Percentiles rank a stretch among this genome's conserved stretches.
Conservation (phyloP, 495 filamentous ascomycete species). For the Immersiella caudata region DNA sequence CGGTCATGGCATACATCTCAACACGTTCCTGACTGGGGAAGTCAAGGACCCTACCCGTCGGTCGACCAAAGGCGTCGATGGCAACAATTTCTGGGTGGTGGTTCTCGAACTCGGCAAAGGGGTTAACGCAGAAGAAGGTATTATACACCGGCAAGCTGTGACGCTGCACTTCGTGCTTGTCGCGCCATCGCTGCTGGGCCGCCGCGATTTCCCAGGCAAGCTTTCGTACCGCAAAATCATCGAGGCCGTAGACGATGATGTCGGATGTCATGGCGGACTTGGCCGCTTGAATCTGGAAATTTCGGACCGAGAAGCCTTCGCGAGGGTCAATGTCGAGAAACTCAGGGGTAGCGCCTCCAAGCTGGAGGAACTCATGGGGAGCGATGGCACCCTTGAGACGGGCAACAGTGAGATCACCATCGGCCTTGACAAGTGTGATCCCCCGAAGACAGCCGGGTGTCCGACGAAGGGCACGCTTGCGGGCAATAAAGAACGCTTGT, state of each 20-base stretch:
- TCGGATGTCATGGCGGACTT: constrained; percentile 89
- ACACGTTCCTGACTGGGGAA: constrained; percentile 86
- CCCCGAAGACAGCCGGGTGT: constrained; percentile 80
- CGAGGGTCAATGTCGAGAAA: constrained; percentile 80
- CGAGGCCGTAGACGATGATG: constrained; percentile 86
- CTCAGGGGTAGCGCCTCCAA: constrained; percentile 42
- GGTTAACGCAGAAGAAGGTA: constrained; percentile 73
- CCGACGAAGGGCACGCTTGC: constrained; percentile 69
- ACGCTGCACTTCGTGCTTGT: constrained; percentile 58
- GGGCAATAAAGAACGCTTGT: constrained; percentile 80
- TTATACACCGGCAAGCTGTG: constrained; percentile 69
- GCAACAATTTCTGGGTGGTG: constrained; percentile 71
- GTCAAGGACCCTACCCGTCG: constrained; percentile 81
- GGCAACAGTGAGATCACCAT: constrained; percentile 71
- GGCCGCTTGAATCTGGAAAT: constrained; percentile 94
- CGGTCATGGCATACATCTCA: constrained; percentile 94
- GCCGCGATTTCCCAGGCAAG: constrained; percentile 71
- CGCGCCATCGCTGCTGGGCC: constrained; percentile 76
- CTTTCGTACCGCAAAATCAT: constrained; percentile 62
- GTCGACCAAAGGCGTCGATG: constrained; percentile 68
- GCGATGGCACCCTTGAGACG: constrained; percentile 84
- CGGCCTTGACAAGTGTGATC: constrained; percentile 85
- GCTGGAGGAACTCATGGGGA: constrained; percentile 73
- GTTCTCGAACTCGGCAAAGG: constrained; percentile 75
- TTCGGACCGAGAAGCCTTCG: constrained; percentile 82